These are phyloP conservation scores for Boletus barrowsii DNA, from an alignment of 768 basidiomycete genomes.

Conservation along the genomic window DNA sequence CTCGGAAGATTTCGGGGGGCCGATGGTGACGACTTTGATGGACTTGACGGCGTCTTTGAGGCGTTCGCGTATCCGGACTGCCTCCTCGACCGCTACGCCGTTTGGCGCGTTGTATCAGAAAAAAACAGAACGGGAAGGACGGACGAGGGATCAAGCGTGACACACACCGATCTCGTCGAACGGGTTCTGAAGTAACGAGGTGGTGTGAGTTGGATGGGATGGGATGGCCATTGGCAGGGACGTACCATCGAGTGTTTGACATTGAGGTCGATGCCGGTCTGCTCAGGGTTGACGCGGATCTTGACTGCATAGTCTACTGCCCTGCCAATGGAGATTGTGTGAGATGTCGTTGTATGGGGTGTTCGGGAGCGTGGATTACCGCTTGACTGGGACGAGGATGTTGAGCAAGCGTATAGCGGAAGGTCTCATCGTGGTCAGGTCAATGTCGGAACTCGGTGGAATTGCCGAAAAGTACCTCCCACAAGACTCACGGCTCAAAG, in stretches of 20 bases:
- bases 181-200: conserved; percentile 67
- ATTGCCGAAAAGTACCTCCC: too few species aligned
- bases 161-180: conserved; percentile 95
- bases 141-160: background rate
- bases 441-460: conserved; percentile 12
- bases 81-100: conserved; percentile 87
- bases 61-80: conserved; percentile 87
- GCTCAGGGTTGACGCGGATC: conserved; percentile 93
- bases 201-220: background rate
- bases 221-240: background rate
- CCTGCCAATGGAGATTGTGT: conserved; percentile 37
- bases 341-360: background rate
- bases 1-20: conserved; percentile 85
- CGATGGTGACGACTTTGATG: conserved; percentile 93
- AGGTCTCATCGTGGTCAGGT: conserved; percentile 59
- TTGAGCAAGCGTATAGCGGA: conserved; percentile 71
- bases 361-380: conserved; percentile 38
- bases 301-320: conserved; percentile 98
- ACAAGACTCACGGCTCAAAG: too few species aligned
- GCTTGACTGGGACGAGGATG: conserved; percentile 92
- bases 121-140: background rate
- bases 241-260: conserved; percentile 99
- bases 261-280: conserved; percentile 93
- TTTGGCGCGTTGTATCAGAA: background rate
- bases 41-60: conserved; percentile 73